Evolutionary conservation across 163 green algal species (phyloP), one percentile per base, ranked within the genome.

Genomic region (Scenedesmus sp.): DNA sequence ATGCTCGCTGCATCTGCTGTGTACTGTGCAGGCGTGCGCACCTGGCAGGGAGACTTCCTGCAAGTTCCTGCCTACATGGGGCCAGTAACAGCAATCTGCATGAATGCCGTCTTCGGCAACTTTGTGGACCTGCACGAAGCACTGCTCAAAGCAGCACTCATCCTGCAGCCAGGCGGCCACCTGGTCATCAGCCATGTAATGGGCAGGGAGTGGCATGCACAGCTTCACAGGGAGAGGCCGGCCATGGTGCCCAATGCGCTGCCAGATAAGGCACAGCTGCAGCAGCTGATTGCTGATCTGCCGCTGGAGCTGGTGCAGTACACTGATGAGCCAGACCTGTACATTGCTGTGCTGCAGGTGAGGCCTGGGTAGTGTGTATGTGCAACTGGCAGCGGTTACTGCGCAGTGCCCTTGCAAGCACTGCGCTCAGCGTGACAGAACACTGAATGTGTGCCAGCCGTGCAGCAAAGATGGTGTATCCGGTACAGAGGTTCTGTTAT

Each of bases 51-150:
- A 1, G 95, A 98, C 74, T 88, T 99, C 7, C 76, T 94, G 52
- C 95, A 97, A 81, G 64, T 99, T 34, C 97, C 97, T 2, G 89
- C 90, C 46, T 98, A 97, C 86, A 88, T 95, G 92, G 97, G 95
- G 5, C 94, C 94, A 15, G 96, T 95, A 88, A 94, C 98, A 85
- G 95, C 94, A 16, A 93, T 97, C 12, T 94, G 97, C 84, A 96
- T 98, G 93, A 98, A 98, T 70, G 89, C 95, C 2, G 94, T 97
- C 15, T 97, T 98, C 88, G 96, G 95, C 64, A 97, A 98, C 91
- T 67, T 99, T 76, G 74, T 91, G 1, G 93, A 97, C 66, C 94
- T 92, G 55, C 91, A 91, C 0, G 91, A 94, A 20, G 93, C 94
- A 0, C 94, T 99, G 20, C 82, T 96, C 66, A 90, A 87, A 34